Base-by-base conservation (phyloP, 768 basidiomycete genomes). In the Tylopilus intermedius region DNA sequence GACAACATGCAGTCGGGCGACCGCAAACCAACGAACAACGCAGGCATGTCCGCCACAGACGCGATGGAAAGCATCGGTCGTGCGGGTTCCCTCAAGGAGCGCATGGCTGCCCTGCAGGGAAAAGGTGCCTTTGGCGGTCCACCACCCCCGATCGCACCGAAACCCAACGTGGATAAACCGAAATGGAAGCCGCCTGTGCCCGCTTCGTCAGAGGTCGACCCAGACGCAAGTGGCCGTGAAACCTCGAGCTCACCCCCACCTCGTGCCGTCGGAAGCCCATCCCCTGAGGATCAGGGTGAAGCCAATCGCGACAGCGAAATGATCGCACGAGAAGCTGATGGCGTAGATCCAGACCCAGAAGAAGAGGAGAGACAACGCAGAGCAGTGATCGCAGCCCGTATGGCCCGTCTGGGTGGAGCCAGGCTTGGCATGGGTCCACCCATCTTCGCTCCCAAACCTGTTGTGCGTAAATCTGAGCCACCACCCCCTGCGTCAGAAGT, bases 91-190 rank as follows among this genome's bases (percentile, higher is more conserved):
- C 71, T 98, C 59, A 94, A 86, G 72, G 95, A 96, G 54, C 82
- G 95, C 35, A 96, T 98, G 93, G 93, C 93, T 29, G 92, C 93
- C 3, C 72, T 97, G 35, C 89, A 93, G 66, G 90, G 88, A 8
- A 83, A 78, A 42, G 88, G 89, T 14, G 91, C 76, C 9, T 91
- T 95, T 62, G 89, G 89, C 14, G 65, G 67, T 5, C 56, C 76
- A n/a, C 65, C 76, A 14, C 77, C 84, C 1, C 77, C 73, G 1
- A 63, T 79, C 5, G 77, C 81, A 8, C 66, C 72, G 8, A 70
- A 79, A 5, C 79, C 86, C 2, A 64, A 24, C 47, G 71, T 78
- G 0, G 84, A 86, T 62, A 85, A 83, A 59, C 88, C 88, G 11
- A 90, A 88, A 68, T 94, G 92, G 91, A 92, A 90, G 66, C 82